phyloP scores from a whole-genome alignment of 768 basidiomycete species.

The Coprinopsis marcescibilis region DNA sequence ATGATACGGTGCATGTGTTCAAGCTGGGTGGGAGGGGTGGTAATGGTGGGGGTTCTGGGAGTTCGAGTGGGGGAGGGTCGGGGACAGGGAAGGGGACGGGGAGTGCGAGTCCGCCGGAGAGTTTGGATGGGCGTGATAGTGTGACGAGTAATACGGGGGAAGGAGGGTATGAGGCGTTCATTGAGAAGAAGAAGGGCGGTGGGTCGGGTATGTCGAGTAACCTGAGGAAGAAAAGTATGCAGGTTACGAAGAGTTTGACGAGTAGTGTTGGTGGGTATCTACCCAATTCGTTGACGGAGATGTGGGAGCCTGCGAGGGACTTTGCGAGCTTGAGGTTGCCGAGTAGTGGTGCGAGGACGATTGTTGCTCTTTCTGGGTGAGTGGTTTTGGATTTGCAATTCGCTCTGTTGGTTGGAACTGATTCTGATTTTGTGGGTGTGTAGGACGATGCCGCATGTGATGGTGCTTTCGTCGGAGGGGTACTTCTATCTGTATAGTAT shows the following conservation, averaged over 20 bases:
- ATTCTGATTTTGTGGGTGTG: not conserved
- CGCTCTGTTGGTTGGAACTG: not conserved
- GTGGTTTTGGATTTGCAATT: conserved; percentile 27
- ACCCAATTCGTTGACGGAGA: conserved; percentile 84
- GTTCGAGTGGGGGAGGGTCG: conserved; percentile 15
- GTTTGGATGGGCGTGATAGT: conserved; percentile 59
- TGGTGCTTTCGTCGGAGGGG: conserved; percentile 94
- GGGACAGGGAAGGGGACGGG: too few species aligned
- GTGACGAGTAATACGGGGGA: conserved; percentile 43
- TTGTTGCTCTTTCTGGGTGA: conserved; percentile 86
- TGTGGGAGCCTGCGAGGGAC: conserved; percentile 96
- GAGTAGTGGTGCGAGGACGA: conserved; percentile 64
- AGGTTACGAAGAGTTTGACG: not conserved
- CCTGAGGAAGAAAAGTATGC: not conserved
- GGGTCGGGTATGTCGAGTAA: conserved; percentile 46
- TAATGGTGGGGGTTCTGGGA: conserved; percentile 3
- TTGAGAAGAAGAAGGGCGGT: conserved; percentile 68
- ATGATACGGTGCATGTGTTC: conserved; percentile 96
- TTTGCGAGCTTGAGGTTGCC: conserved; percentile 90
- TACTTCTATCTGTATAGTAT: conserved; percentile 95
- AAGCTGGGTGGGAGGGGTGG: conserved; percentile 48
- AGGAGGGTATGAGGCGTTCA: conserved; percentile 81
- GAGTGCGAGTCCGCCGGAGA: conserved; percentile 61
- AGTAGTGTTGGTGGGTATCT: conserved; percentile 38
- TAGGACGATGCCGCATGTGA: conserved; percentile 84